Conservation (phyloP, 1,284 basidiomycete genomes). For the Sanghuangporus sanghuang region DNA sequence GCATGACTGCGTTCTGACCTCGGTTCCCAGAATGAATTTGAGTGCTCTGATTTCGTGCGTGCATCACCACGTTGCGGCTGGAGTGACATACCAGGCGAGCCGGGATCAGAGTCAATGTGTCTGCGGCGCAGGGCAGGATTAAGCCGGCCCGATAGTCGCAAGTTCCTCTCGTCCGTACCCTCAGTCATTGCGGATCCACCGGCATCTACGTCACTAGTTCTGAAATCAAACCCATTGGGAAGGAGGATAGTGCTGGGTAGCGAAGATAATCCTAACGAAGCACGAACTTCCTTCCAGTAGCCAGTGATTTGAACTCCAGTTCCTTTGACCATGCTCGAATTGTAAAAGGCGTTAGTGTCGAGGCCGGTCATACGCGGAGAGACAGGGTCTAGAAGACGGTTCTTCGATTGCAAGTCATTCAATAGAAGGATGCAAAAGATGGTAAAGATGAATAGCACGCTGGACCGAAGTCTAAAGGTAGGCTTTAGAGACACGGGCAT, state of each 20-base stretch:
- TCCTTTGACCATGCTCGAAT: background rate
- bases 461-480: background rate
- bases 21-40: background rate
- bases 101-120: background rate
- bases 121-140: background rate
- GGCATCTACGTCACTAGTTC: background rate
- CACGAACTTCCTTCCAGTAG: constrained; percentile 28
- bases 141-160: constrained; percentile 1
- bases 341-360: background rate
- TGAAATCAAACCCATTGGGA: background rate
- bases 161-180: background rate
- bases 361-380: background rate
- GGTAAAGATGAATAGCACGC: background rate
- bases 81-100: constrained; percentile 20
- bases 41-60: no score
- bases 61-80: background rate
- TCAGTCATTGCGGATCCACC: background rate
- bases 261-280: constrained; percentile 25
- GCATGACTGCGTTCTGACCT: background rate
- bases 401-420: background rate
- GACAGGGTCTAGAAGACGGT: background rate
- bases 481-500: background rate
- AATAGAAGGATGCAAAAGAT: background rate
- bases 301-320: constrained; percentile 21
- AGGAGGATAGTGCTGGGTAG: constrained; percentile 18